Evolutionary conservation across 75 land plant species (phyloP), one percentile per base, ranked within the genome.

Genomic region (Chamaecyparis obtusa): DNA sequence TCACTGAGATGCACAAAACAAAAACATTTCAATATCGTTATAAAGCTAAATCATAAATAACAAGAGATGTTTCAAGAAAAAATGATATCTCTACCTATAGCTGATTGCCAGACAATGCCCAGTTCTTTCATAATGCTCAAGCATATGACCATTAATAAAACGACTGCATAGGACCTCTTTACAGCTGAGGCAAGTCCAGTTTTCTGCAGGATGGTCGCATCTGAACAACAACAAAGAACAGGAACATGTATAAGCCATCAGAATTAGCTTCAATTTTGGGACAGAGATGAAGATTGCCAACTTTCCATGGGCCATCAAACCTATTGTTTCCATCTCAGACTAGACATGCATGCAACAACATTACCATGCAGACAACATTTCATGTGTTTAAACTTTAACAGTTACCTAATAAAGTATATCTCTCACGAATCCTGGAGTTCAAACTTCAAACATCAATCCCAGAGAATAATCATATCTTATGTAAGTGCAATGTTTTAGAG

Each of bases 101-200:
- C 95, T 95, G 19, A 95, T 89, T 49, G 99, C 97, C 15, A 95
- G 36, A 72, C 91, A 91, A 81, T 97, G 96, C 35, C 84, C 91
- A 55, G 85, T 89, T 72, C 86, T 85, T 84, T 92, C 78, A 86
- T 86, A 93, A 90, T 97, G 99, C 39, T 91, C 91, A 67, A 95
- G 92, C 99, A 97, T 97, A 80, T 97, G 97, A 44, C 93, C 96
- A 90, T 97, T 97, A 85, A 97, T 88, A 83, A 93, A 95, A n/a
- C 97, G 97, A 44, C 97, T 94, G 79, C 99, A 97, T 1, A 93
- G 81, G 16, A 97, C 99, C 76, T 92, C 95, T 76, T 95, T 94
- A 51, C 99, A 97, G 88, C 92, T 90, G 56, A 97, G 85, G 79
- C 99, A 97, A 72, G 93, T 55, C 98, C 99, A 97, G 54, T 95